phyloP scores from a whole-genome alignment of 352 stramenopile species.

The Globisporangium solare region DNA sequence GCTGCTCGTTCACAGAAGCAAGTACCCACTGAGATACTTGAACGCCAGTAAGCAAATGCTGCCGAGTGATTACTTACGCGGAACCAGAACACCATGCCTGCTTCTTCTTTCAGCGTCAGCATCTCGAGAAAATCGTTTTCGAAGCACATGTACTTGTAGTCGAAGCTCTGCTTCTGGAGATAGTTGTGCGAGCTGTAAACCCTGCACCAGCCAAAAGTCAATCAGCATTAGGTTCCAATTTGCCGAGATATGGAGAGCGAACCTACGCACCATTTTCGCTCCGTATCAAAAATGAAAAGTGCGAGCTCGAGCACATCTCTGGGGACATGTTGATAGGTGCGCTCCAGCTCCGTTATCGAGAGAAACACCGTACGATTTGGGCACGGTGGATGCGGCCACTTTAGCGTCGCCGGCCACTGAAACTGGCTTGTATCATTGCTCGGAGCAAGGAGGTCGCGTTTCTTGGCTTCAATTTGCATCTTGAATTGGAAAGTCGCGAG shows the following conservation, averaged over 20 bases:
- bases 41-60: neutral
- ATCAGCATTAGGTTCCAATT: neutral
- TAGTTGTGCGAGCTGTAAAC: conserved; percentile 64
- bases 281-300: conserved; percentile 61
- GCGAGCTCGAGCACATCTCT: conserved; percentile 60
- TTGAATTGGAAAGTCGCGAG: conserved; percentile 20
- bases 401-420: conserved; percentile 38
- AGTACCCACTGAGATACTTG: neutral
- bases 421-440: conserved; percentile 9
- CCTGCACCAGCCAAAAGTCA: conserved; percentile 18
- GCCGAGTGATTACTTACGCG: conserved; percentile 26
- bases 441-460: conserved; percentile 5
- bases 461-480: conserved; percentile 12
- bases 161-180: conserved; percentile 66
- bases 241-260: neutral
- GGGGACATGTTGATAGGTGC: conserved; percentile 54
- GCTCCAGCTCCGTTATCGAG: conserved; percentile 61
- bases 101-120: conserved; percentile 68
- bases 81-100: conserved; percentile 71
- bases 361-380: conserved; percentile 63
- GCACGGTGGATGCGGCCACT: conserved; percentile 52
- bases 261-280: conserved; percentile 53
- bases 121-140: conserved; percentile 74
- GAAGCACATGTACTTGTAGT: conserved; percentile 76
- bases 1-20: conserved; percentile 21